These are phyloP conservation scores for Fusarium stilboides DNA, from an alignment of 2,329 filamentous ascomycete genomes.

Conservation along the genomic window DNA sequence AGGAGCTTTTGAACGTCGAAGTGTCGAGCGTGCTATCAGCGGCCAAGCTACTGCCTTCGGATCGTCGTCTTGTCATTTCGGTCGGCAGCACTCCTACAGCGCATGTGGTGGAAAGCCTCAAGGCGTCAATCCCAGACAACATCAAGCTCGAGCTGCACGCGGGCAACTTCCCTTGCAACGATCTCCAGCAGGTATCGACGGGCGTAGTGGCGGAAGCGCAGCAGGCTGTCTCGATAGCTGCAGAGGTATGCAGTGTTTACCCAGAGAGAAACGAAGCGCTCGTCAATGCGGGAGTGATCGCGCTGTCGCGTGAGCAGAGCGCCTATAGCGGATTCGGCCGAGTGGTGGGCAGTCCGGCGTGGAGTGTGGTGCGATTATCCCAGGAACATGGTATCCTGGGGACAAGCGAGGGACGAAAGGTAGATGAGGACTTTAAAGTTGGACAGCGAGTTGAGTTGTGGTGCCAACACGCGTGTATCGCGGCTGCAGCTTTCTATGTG, in stretches of 20 bases:
- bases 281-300: conserved; percentile 56
- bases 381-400: conserved; percentile 58
- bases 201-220: conserved; percentile 50
- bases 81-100: conserved; percentile 57
- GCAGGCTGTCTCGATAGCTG: conserved; percentile 52
- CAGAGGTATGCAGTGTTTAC: conserved; percentile 58
- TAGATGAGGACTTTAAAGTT: conserved; percentile 52
- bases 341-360: conserved; percentile 49
- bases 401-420: conserved; percentile 39
- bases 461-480: conserved; percentile 57
- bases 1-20: conserved; percentile 51
- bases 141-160: conserved; percentile 57
- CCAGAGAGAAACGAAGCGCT: conserved; percentile 57
- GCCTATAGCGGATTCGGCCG: conserved; percentile 51
- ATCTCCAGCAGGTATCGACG: conserved; percentile 58
- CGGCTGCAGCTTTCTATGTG: conserved; percentile 55
- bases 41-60: conserved; percentile 49
- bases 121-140: conserved; percentile 50
- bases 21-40: conserved; percentile 52
- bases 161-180: conserved; percentile 57
- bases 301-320: conserved; percentile 55
- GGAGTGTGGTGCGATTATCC: conserved; percentile 55
- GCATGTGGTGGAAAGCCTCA: conserved; percentile 54
- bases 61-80: conserved; percentile 51
- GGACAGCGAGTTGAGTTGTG: conserved; percentile 54